Base-by-base conservation (phyloP, 2,329 filamentous ascomycete genomes). In the Trichoderma citrinoviride region DNA sequence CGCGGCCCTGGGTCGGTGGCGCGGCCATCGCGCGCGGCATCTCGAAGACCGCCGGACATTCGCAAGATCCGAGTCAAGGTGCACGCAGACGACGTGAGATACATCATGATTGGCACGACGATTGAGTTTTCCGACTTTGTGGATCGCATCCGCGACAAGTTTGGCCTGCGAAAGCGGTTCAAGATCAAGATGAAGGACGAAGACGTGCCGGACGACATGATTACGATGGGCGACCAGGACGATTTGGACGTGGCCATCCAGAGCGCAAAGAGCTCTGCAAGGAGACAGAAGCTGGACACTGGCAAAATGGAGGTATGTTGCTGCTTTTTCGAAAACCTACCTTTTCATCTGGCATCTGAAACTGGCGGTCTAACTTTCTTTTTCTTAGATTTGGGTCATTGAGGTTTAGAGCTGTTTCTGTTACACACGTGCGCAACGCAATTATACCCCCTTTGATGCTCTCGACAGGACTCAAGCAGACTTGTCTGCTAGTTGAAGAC, bases 141-240 rank as follows among this genome's bases (percentile, higher is more conserved):
- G 46, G 87, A 89, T 67, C 88, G 88, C 66, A 90, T 99, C 66
- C 85, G 90, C 53, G 90, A 93, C 68, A 99, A 99, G 78, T 97
- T 98, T 73, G 88, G 85, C 15, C 82, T 97, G 64, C 81, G 85
- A 63, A 80, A 89, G 67, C 86, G 87, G 65, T 94, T 97, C 80
- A 96, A 93, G 83, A 89, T 97, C 77, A 95, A 95, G 81, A 87
- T 93, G 71, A 87, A 85, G 72, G 92, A 96, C 68, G 95, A 98
- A 70, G 90, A 92, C 70, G 77, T 81, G 66, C 85, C 85, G 0
- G 83, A 89, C 63, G 94, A 98, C 73, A 94, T 97, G 90, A 96
- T 99, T 73, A 97, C 94, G 37, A 90, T 99, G 86, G 93, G 90
- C 33, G 95, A 99, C 76, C 92, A 97, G 77, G 95, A 99, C 73